Conservation (phyloP, 768 basidiomycete genomes). For the Mycena belliarum region DNA sequence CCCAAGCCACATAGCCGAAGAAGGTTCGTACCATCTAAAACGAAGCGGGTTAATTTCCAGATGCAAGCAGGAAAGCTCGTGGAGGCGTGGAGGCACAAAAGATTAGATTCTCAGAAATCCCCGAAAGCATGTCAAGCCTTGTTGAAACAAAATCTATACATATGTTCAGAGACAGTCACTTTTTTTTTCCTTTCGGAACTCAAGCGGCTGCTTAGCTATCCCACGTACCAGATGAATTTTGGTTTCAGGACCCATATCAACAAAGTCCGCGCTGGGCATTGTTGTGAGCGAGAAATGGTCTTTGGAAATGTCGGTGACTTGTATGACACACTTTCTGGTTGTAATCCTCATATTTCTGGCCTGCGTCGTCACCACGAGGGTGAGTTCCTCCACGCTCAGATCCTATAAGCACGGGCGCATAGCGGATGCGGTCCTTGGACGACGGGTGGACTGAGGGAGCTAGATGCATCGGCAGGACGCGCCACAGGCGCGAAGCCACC, state of each 20-base stretch:
- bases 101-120: constrained; percentile 71
- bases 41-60: not conserved
- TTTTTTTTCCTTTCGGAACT: constrained; percentile 20
- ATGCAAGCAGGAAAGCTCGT: constrained; percentile 43
- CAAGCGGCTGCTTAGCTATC: not conserved
- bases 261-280: constrained; percentile 11
- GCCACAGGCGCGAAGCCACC: no score
- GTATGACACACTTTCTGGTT: constrained; percentile 4
- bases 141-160: constrained; percentile 70
- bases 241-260: constrained; percentile 61
- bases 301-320: constrained; percentile 11
- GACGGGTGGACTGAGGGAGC: not conserved
- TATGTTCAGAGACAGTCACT: constrained; percentile 78
- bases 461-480: no score
- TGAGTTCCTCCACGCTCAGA: constrained; percentile 19
- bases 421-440: not conserved
- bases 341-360: constrained; percentile 9
- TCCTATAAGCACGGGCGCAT: no score
- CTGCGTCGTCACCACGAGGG: not conserved
- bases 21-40: constrained; percentile 63
- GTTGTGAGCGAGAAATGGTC: constrained; percentile 3
- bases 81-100: constrained; percentile 76
- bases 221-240: constrained; percentile 64
- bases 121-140: constrained; percentile 73
- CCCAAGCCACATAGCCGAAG: no score